A percentile compares a stretch with the other conserved stretches of the same genome.
Evolutionary conservation across 2,329 filamentous ascomycete genomes (phyloP).

Genomic region (Arthrinium phaeospermum): DNA sequence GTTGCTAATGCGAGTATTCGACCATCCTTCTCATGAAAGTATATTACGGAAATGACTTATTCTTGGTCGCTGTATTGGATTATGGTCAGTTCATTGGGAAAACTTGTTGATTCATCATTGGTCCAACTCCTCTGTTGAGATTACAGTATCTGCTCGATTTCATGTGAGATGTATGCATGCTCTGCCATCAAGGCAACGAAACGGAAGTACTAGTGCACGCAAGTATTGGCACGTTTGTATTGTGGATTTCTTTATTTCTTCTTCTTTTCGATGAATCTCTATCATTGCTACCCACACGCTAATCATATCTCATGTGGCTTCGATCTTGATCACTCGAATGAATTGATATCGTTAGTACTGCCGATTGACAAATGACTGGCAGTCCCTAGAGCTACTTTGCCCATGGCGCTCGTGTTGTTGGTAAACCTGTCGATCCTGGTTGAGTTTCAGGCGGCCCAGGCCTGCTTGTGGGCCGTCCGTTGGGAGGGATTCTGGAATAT

Average conservation of each 20-base stretch:
- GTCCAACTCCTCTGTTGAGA: not conserved
- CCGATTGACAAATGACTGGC: not conserved
- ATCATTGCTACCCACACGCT: not conserved
- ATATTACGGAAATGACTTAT: too few species aligned
- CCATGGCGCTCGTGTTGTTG: conserved; percentile 6
- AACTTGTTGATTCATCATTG: not conserved
- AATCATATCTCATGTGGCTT: not conserved
- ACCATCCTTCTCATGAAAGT: too few species aligned
- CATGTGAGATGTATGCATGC: not conserved
- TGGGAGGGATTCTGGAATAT: not conserved
- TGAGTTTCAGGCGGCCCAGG: not conserved
- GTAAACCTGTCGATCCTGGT: not conserved
- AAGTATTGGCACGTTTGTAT: not conserved
- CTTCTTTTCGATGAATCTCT: not conserved
- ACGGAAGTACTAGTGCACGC: too few species aligned
- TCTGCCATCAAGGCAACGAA: not conserved
- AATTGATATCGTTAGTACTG: not conserved
- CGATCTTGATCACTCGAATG: not conserved
- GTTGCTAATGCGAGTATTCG: too few species aligned
- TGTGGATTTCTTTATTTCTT: not conserved
- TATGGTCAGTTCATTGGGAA: too few species aligned
- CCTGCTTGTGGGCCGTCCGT: not conserved
- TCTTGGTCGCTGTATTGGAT: too few species aligned
- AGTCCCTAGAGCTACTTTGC: not conserved
- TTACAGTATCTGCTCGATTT: not conserved